A percentile compares a stretch with the other conserved stretches of the same genome.
Conservation (phyloP, 2,329 filamentous ascomycete species). For the Exophiala spinifera region DNA sequence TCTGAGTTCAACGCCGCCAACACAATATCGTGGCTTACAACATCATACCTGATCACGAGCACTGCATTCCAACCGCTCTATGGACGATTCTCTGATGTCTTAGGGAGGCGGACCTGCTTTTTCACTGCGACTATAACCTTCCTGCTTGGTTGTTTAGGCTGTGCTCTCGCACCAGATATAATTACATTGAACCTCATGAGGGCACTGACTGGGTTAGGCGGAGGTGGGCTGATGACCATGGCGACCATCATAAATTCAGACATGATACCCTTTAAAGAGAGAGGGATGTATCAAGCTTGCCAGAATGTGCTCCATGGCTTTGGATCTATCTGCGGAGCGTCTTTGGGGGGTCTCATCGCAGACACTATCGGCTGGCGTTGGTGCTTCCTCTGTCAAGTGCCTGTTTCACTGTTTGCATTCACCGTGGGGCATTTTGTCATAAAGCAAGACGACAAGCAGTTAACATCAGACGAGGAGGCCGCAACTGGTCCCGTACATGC, state of each 20-base stretch:
- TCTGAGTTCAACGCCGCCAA: constrained; percentile 48
- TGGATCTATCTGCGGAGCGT: constrained; percentile 57
- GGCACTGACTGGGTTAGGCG: constrained; percentile 59
- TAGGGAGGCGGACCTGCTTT: constrained; percentile 59
- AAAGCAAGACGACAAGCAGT: constrained; percentile 39
- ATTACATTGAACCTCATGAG: constrained; percentile 62
- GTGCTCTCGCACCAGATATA: constrained; percentile 55
- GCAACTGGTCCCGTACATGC: constrained; percentile 24
- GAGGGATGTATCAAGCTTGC: constrained; percentile 54
- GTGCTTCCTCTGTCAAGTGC: constrained; percentile 70
- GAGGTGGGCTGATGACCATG: constrained; percentile 58
- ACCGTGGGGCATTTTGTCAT: constrained; percentile 54
- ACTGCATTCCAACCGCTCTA: constrained; percentile 65
- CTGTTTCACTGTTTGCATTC: constrained; percentile 58
- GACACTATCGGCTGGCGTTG: constrained; percentile 74
- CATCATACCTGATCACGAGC: constrained; percentile 64
- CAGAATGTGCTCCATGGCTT: constrained; percentile 63
- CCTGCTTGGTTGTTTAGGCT: constrained; percentile 57
- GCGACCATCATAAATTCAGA: constrained; percentile 63
- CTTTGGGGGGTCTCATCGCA: constrained; percentile 65
- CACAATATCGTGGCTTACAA: constrained; percentile 51
- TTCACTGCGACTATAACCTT: constrained; percentile 54
- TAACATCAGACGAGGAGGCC: constrained; percentile 9
- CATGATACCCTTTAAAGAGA: constrained; percentile 56
- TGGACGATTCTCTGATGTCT: constrained; percentile 59